A percentile compares a stretch with the other conserved stretches of the same genome.
These are phyloP conservation scores for Volutella citrinella DNA, from an alignment of 2,329 filamentous ascomycete species.

Conservation along the genomic window DNA sequence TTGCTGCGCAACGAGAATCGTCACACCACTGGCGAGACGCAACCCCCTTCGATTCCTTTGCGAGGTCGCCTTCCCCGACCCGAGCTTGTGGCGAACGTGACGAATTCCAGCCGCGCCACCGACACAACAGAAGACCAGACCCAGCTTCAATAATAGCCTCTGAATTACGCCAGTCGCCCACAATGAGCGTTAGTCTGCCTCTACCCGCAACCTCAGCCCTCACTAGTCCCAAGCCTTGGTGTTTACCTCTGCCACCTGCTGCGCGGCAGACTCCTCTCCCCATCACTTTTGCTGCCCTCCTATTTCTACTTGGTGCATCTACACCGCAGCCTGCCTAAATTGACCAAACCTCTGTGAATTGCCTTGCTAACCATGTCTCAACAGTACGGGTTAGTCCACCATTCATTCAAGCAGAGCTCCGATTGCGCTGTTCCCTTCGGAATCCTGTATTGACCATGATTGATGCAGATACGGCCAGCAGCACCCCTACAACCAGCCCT, in stretches of 20 bases:
- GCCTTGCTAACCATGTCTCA: constrained; percentile 28
- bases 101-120: too few relatives aligned
- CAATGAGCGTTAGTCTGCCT: constrained; percentile 30
- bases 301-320: too few relatives aligned
- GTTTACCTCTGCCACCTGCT: too few relatives aligned
- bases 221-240: too few relatives aligned
- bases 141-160: constrained; percentile 8
- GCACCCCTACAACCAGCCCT: constrained; percentile 59
- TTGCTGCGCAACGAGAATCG: constrained; percentile 27
- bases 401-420: constrained; percentile 8
- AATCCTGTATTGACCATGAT: constrained; percentile 28
- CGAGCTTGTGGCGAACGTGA: too few relatives aligned
- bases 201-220: constrained; percentile 12
- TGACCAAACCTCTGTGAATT: too few relatives aligned
- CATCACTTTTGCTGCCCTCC: neutral
- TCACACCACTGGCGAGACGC: too few relatives aligned
- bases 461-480: constrained; percentile 50
- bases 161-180: constrained; percentile 21
- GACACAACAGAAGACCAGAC: neutral
- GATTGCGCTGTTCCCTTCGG: constrained; percentile 5
- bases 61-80: constrained; percentile 5
- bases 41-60: neutral
- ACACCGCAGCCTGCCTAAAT: too few relatives aligned
- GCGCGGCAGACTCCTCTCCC: too few relatives aligned
- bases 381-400: constrained; percentile 54